Percentiles rank a stretch among this genome's conserved stretches.
phyloP scores from a whole-genome alignment of 805 yeast genomes.

The Lipomyces orientalis region DNA sequence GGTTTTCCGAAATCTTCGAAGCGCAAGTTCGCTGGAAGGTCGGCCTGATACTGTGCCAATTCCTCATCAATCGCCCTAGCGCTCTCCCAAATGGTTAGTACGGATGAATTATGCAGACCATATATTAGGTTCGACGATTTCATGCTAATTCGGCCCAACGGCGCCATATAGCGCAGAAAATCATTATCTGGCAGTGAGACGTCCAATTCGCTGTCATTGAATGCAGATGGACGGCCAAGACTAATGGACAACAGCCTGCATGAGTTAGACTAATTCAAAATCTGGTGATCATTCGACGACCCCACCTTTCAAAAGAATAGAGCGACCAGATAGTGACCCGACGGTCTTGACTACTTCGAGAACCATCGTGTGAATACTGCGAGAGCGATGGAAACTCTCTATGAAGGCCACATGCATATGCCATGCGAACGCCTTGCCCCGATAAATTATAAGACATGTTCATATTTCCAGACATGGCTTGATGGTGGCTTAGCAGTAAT shows the following conservation, averaged over 20 bases:
- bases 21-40: slow-evolving; percentile 23
- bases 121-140: slow-evolving; percentile 29
- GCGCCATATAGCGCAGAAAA: slow-evolving; percentile 33
- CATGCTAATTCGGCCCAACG: slow-evolving; percentile 27
- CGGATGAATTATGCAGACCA: slow-evolving; percentile 25
- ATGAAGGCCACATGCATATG: slow-evolving; percentile 35
- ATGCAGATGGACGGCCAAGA: slow-evolving; percentile 35
- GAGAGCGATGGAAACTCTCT: slow-evolving; percentile 34
- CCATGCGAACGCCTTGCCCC: slow-evolving; percentile 32
- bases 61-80: slow-evolving; percentile 29
- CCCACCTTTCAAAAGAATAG: slow-evolving; percentile 25
- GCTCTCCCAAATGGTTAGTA: slow-evolving; percentile 28
- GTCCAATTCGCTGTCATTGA: slow-evolving; percentile 28
- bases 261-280: not conserved
- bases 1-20: slow-evolving; percentile 36
- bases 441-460: slow-evolving; percentile 27
- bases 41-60: slow-evolving; percentile 14
- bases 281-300: not conserved
- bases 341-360: slow-evolving; percentile 22
- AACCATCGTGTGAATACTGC: slow-evolving; percentile 20
- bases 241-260: slow-evolving; percentile 17
- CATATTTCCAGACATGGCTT: slow-evolving; percentile 33
- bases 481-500: slow-evolving; percentile 23
- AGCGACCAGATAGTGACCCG: slow-evolving; percentile 29
- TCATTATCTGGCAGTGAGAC: slow-evolving; percentile 28